Percentiles rank a stretch among this genome's conserved stretches.
phyloP scores from a whole-genome alignment of 1,284 basidiomycete genomes.

The Lentinula novae-zelandiae region DNA sequence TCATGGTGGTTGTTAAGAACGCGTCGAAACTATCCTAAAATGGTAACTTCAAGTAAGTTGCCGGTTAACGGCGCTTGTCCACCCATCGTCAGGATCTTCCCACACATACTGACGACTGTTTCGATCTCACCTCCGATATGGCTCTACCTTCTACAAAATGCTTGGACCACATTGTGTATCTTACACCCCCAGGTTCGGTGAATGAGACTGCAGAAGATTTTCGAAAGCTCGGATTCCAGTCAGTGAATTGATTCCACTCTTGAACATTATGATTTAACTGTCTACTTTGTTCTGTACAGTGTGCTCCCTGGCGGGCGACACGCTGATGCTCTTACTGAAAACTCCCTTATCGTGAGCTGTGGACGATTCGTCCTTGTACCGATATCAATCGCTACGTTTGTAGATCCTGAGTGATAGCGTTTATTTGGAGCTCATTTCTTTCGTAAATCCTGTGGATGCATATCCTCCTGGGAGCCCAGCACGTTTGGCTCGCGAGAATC shows the following conservation, averaged over 20 bases:
- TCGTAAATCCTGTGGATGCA: constrained; percentile 46
- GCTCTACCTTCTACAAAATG: constrained; percentile 36
- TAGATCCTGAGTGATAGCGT: constrained; percentile 58
- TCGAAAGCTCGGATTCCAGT: constrained; percentile 64
- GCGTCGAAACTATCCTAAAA: not conserved
- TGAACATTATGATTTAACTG: not conserved
- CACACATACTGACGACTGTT: not conserved
- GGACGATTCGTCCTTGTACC: not conserved
- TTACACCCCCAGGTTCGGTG: constrained; percentile 59
- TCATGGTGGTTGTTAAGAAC: constrained; percentile 23
- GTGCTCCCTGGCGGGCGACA: constrained; percentile 64
- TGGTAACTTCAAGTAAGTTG: not conserved
- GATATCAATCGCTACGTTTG: not conserved
- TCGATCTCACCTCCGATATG: not conserved
- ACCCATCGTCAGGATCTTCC: no score
- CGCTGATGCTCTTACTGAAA: constrained; percentile 56
- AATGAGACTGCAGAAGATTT: constrained; percentile 49
- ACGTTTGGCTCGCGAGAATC: constrained; percentile 35
- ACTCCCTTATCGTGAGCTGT: constrained; percentile 54
- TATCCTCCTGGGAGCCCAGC: constrained; percentile 48
- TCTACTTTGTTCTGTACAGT: constrained; percentile 26
- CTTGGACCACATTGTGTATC: constrained; percentile 65
- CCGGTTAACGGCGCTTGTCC: not conserved
- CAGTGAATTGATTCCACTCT: not conserved
- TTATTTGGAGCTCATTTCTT: constrained; percentile 68